Percentiles rank a stretch among this genome's conserved stretches.
Evolutionary conservation across 2,329 filamentous ascomycete genomes (phyloP).

Genomic region (Cladosporium velox): DNA sequence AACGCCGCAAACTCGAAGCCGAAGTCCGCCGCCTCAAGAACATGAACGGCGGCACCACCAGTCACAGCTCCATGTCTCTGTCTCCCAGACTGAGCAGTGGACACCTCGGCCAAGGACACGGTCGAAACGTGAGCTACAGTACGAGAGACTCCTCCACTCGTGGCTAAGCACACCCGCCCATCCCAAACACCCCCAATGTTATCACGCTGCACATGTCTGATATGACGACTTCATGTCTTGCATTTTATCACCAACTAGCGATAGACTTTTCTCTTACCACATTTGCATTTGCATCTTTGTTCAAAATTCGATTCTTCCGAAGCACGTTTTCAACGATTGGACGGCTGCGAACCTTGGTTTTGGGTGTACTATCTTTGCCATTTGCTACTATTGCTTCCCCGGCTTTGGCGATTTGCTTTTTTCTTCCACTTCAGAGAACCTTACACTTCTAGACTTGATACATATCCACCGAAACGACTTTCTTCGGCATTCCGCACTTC

Average conservation of each 20-base stretch:
- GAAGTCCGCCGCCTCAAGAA: constrained; percentile 55
- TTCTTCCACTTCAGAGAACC: neutral
- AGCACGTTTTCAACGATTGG: neutral
- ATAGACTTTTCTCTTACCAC: neutral
- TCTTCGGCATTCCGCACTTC: neutral
- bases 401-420: neutral
- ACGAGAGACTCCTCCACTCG: constrained; percentile 19
- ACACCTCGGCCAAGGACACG: constrained; percentile 12
- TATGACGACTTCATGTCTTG: neutral
- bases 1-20: constrained; percentile 66
- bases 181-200: neutral
- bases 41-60: neutral
- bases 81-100: constrained; percentile 16
- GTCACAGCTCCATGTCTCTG: constrained; percentile 2
- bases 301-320: neutral
- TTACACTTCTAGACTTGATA: neutral
- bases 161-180: neutral
- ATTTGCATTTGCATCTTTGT: constrained; percentile 6
- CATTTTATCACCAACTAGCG: constrained; percentile 2
- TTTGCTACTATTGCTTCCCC: neutral
- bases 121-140: constrained; percentile 19
- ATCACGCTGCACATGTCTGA: constrained; percentile 4
- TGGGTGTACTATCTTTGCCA: neutral
- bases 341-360: neutral
- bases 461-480: neutral